Evolutionary conservation across 768 basidiomycete genomes (phyloP), one percentile per base, ranked within the genome.

Genomic region (Xerocomellus amylosporus): DNA sequence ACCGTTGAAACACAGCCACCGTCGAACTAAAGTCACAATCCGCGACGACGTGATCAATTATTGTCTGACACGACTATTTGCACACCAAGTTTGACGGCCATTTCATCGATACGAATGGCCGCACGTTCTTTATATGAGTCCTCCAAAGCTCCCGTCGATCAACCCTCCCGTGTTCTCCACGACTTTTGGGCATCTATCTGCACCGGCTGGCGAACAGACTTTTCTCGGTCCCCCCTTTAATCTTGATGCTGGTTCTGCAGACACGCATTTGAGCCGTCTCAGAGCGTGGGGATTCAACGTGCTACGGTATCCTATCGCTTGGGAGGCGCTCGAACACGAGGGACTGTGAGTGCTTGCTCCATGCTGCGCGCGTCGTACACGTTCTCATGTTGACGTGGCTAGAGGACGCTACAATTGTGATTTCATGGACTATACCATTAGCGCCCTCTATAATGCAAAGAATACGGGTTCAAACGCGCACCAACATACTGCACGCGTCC

Each of bases 391-490:
- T 31, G 24, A 9, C 22, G 8, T 44, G 28, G 42, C 17, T 59
- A 98, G 95, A 4, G 89, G 92, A 9, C 84, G 84, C 64, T 96
- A 93, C 64, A 97, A 98, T 66, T 78, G 86, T 49, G 88, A 88
- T 26, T 98, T 86, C 66, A 93, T 98, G 76, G 88, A 96, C 65
- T 98, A 98, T 60, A 90, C 86, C 4, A 80, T 98, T 36, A 80
- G 81, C 10, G 86, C 96, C 1, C 78, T 98, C n/a, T 79, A 82
- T 20, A 94, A 70, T 94, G 92, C 74, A 93, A 93, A 66, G 85
- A 89, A 44, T 87, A 90, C 62, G 95, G 94, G 14, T 97, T 98
- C 73, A 82, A 82, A 98, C 64, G 94, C 96, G 6, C 96, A 99
- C 70, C 97, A 99, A 70, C 96, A 99, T 64, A 81, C 83, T 39